Percentiles rank a stretch among this genome's conserved stretches.
phyloP scores from a whole-genome alignment of 2,329 filamentous ascomycete genomes.

The Botryosphaeria agaves region DNA sequence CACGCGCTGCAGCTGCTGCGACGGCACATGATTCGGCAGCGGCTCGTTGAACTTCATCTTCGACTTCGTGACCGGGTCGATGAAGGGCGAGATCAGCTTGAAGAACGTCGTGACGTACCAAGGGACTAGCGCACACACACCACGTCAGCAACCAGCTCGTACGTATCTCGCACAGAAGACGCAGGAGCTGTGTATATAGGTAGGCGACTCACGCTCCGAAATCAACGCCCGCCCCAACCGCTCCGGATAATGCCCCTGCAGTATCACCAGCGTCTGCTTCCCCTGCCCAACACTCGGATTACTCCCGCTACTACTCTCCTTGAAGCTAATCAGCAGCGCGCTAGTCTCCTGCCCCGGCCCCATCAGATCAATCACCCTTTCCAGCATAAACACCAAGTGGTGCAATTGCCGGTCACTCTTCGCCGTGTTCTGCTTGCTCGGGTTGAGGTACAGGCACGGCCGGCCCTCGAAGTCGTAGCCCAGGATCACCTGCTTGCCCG shows the following conservation, averaged over 20 bases:
- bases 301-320: conserved; percentile 54
- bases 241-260: conserved; percentile 94
- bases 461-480: conserved; percentile 74
- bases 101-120: conserved; percentile 90
- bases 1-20: conserved; percentile 64
- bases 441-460: conserved; percentile 84
- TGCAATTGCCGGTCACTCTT: conserved; percentile 73
- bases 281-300: conserved; percentile 64
- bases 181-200: not conserved
- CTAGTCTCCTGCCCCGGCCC: conserved; percentile 73
- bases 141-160: not conserved
- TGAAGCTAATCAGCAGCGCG: conserved; percentile 83
- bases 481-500: conserved; percentile 80
- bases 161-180: not conserved
- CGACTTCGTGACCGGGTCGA: conserved; percentile 81
- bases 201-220: conserved; percentile 51
- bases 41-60: conserved; percentile 98
- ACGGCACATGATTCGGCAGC: conserved; percentile 63
- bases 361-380: conserved; percentile 77
- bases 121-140: conserved; percentile 44
- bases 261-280: conserved; percentile 70
- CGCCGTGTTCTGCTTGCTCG: conserved; percentile 84
- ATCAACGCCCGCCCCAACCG: conserved; percentile 76
- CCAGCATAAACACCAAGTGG: conserved; percentile 91
- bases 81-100: conserved; percentile 89